A percentile compares a stretch with the other conserved stretches of the same genome.
Evolutionary conservation across 805 yeast species (phyloP).

Genomic region (Pichia heedii): DNA sequence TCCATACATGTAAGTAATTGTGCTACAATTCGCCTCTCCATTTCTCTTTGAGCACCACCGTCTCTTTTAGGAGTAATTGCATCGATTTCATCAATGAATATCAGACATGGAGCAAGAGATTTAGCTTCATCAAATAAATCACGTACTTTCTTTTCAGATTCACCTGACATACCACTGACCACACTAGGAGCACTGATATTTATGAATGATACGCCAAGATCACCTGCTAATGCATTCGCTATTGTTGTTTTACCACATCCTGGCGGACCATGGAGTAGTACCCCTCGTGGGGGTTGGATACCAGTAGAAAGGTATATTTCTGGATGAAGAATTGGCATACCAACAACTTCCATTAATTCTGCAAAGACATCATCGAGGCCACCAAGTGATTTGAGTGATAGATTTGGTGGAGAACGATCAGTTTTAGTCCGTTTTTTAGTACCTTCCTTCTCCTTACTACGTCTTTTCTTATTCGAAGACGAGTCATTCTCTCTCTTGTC

Average conservation of each 20-base stretch:
- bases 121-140: constrained; percentile 93
- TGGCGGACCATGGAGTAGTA: constrained; percentile 94
- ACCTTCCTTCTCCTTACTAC: constrained; percentile 35
- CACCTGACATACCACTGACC: constrained; percentile 99
- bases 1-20: constrained; percentile 93
- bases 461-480: constrained; percentile 22
- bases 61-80: constrained; percentile 98
- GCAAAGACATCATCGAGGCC: constrained; percentile 83
- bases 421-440: constrained; percentile 23
- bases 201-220: constrained; percentile 85
- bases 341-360: constrained; percentile 82
- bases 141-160: constrained; percentile 86
- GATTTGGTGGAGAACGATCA: constrained; percentile 62
- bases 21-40: constrained; percentile 96
- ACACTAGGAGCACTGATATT: constrained; percentile 91
- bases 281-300: constrained; percentile 91
- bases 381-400: constrained; percentile 68
- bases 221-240: constrained; percentile 95
- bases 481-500: background rate
- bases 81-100: constrained; percentile 94
- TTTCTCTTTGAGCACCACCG: constrained; percentile 97
- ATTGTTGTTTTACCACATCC: constrained; percentile 98
- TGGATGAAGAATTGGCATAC: constrained; percentile 87
- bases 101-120: constrained; percentile 78
- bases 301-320: constrained; percentile 84